Evolutionary conservation across 73 alveolate species (phyloP).

Genomic region (Tetrahymena elliotti): DNA sequence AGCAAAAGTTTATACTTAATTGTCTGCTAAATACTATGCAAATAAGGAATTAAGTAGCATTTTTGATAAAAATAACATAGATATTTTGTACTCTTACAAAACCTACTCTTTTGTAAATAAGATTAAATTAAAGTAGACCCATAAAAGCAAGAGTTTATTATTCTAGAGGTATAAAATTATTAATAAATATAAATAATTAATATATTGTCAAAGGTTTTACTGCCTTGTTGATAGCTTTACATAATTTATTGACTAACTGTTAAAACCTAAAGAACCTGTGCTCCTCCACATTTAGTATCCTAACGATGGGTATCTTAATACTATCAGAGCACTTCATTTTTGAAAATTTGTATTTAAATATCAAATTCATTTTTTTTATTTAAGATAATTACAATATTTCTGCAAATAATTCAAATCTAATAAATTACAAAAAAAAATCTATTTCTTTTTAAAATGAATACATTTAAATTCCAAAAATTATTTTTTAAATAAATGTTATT

Average conservation of each 20-base stretch:
- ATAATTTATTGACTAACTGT: neutral
- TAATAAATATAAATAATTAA: neutral
- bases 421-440: no score
- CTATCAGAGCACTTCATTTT: neutral
- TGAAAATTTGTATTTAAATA: neutral
- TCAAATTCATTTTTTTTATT: neutral
- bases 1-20: no score
- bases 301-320: neutral
- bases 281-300: neutral
- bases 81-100: no score
- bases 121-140: neutral
- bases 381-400: no score
- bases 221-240: neutral
- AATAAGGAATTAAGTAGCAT: no score
- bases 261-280: neutral
- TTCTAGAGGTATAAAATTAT: neutral
- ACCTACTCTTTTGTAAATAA: neutral
- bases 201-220: neutral
- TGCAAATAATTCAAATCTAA: no score
- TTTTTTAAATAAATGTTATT: no score
- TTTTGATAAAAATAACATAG: no score
- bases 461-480: no score
- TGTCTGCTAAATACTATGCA: no score
- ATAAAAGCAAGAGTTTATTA: neutral
- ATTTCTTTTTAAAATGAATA: no score